Conservation (phyloP, 108 stramenopile species). For the Epipyxis sp. region DNA sequence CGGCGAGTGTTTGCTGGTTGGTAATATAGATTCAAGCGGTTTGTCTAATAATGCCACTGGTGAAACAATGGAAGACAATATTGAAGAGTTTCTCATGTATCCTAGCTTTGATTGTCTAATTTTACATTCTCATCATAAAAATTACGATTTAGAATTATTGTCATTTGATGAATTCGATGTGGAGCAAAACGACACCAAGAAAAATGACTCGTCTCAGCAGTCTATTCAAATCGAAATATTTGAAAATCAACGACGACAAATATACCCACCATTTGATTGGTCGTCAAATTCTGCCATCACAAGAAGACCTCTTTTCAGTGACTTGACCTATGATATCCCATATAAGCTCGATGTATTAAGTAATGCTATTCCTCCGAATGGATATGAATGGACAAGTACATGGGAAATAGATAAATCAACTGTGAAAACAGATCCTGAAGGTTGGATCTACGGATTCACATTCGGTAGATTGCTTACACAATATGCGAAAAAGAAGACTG, state of each 20-base stretch:
- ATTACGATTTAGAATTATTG: no score
- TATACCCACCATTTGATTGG: constrained; percentile 21
- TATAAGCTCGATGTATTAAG: neutral
- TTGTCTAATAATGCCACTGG: no score
- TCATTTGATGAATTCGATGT: neutral
- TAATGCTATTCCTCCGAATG: neutral
- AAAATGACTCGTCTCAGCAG: neutral
- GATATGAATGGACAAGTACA: neutral
- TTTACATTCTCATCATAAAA: no score
- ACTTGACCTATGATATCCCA: neutral
- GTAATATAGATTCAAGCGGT: no score
- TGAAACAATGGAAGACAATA: no score
- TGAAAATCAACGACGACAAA: constrained; percentile 9
- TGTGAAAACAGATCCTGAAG: neutral
- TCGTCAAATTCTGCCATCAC: neutral
- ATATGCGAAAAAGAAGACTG: neutral
- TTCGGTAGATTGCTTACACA: neutral
- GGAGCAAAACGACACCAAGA: neutral
- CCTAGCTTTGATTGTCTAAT: no score
- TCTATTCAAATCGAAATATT: constrained; percentile 1
- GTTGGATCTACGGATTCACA: constrained; percentile 13
- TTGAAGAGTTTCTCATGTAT: no score
- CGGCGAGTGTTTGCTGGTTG: no score
- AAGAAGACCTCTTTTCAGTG: neutral
- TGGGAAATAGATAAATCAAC: neutral